These are phyloP conservation scores for Phytophthora citricola DNA, from an alignment of 352 stramenopile genomes.

Conservation along the genomic window DNA sequence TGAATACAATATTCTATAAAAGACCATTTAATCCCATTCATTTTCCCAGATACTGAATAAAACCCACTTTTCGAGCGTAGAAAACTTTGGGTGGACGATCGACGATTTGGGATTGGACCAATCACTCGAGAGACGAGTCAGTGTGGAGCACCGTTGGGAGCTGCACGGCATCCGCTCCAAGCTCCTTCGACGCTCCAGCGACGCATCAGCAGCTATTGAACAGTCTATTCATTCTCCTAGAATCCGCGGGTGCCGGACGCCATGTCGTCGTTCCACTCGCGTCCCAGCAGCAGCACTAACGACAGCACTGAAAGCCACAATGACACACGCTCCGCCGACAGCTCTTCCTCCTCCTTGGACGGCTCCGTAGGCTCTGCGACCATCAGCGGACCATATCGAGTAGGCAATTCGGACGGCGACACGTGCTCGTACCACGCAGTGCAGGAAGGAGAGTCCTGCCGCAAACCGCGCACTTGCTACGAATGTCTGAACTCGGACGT, in stretches of 20 bases:
- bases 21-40: no score
- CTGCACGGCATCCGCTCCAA: constrained; percentile 18
- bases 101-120: constrained; percentile 25
- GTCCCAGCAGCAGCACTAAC: constrained; percentile 8
- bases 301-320: constrained; percentile 14
- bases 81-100: neutral
- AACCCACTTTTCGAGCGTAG: constrained; percentile 2
- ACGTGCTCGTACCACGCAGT: constrained; percentile 71
- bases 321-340: constrained; percentile 6
- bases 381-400: constrained; percentile 41
- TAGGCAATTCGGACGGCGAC: constrained; percentile 54
- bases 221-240: constrained; percentile 1
- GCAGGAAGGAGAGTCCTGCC: constrained; percentile 47
- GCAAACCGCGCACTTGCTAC: constrained; percentile 67
- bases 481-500: constrained; percentile 72
- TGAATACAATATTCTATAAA: no score
- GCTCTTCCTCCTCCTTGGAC: constrained; percentile 14
- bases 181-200: neutral
- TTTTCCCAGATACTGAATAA: neutral
- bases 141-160: constrained; percentile 14
- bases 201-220: neutral
- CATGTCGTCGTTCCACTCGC: constrained; percentile 30
- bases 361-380: constrained; percentile 28
- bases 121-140: constrained; percentile 21
- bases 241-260: constrained; percentile 14